Evolutionary conservation across 441 rosid species (phyloP).

Genomic region (Erysimum cheiri): DNA sequence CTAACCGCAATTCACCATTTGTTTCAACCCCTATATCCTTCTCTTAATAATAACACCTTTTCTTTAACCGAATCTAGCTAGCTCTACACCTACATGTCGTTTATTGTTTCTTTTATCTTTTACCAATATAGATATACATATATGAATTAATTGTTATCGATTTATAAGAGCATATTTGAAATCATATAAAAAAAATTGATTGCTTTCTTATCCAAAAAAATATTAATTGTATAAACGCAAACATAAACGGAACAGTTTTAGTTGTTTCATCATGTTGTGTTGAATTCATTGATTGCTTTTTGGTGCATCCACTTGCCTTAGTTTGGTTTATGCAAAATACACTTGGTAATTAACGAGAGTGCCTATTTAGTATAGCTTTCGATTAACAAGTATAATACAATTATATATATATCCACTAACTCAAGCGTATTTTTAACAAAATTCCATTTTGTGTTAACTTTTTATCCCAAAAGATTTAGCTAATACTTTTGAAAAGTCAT

Average conservation of each 20-base stretch:
- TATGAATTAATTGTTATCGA: not conserved
- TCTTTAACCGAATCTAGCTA: constrained; percentile 26
- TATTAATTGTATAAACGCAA: not conserved
- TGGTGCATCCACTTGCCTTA: no score
- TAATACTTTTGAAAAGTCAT: constrained; percentile 19
- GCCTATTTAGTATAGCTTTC: no score
- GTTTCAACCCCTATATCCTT: constrained; percentile 4
- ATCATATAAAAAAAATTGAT: not conserved
- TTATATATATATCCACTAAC: no score
- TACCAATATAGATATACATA: no score
- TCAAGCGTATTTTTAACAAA: not conserved
- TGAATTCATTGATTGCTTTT: not conserved
- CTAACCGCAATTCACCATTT: constrained; percentile 18
- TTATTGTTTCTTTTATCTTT: not conserved
- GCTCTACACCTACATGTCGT: constrained; percentile 5
- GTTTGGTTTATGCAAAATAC: no score
- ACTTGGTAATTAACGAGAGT: no score
- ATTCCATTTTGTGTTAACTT: not conserved
- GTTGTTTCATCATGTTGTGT: no score
- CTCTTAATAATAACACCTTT: constrained; percentile 2
- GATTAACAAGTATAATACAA: no score
- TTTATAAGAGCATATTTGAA: not conserved
- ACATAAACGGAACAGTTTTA: no score
- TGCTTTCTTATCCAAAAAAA: not conserved
- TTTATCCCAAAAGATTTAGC: not conserved